Base-by-base conservation (phyloP, 495 filamentous ascomycete species). In the Aspergillus ostianus region DNA sequence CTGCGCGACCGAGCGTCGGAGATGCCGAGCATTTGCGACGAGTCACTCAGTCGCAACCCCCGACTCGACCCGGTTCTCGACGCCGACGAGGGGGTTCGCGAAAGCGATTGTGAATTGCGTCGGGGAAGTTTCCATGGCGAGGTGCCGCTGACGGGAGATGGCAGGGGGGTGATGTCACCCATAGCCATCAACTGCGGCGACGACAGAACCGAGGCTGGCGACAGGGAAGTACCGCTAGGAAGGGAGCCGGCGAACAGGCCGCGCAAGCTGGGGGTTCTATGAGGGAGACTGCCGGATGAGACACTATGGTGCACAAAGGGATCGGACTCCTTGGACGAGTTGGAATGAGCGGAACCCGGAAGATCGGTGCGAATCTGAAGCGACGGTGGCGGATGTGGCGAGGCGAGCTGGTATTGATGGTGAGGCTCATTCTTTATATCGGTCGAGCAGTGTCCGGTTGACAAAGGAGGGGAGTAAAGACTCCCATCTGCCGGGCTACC, bases 121-220 rank as follows among this genome's bases (percentile, higher is more conserved):
- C 84, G 58, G 4, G 65, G 64, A 13, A 64, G 52, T 54, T 51
- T 62, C 86, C 85, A 71, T n/a, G 93, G 89, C 8, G 89, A 91
- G 48, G 88, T 87, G 8, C 82, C 82, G 58, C 90, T 77, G 45
- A 97, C 82, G 8, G 94, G 94, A 6, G 94, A 97, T 12, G 94
- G 94, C 21, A 98, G 74, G 53, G 94, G 94, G 5, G 94, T 98
- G 58, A 98, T 87, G 67, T 97, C 91, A 45, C 85, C 84, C 84
- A 97, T 87, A 19, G 92, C 90, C 58, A 86, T 85, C 45, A 96
- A 81, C 58, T 87, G 84, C 3, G 92, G 92, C 18, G 87, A 90
- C 6, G 87, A 84, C 19, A 86, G 64, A 21, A 74, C 53, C 13
- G 87, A 88, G 27, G 76, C 80, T 1, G 86, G 86, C 2, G 87